Conservation (phyloP, 805 yeast species). For the Sugiyamaella chiloensis region DNA sequence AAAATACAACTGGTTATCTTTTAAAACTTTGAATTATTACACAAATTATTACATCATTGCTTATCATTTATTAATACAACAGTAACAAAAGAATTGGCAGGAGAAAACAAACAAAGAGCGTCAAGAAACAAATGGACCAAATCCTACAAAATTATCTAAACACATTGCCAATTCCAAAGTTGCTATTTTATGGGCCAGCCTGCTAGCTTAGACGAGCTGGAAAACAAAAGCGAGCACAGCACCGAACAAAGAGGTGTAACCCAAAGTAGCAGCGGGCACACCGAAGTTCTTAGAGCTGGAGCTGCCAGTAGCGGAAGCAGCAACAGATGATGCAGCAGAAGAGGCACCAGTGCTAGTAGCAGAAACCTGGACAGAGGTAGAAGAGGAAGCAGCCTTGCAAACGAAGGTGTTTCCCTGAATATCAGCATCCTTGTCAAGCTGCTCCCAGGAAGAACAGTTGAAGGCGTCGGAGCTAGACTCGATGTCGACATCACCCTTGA, state of each 20-base stretch:
- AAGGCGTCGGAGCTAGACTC: constrained; percentile 68
- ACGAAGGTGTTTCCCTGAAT: constrained; percentile 85
- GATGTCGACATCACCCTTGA: constrained; percentile 88
- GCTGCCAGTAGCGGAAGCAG: constrained; percentile 16
- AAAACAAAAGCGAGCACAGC: constrained; percentile 23
- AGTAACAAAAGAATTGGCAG: not conserved
- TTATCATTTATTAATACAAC: constrained; percentile 3
- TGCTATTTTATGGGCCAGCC: not conserved
- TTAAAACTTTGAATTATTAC: too few species aligned
- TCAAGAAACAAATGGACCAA: not conserved
- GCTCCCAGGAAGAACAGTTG: constrained; percentile 75
- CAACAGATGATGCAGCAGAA: constrained; percentile 13
- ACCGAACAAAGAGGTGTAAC: constrained; percentile 22
- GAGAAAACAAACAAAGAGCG: not conserved
- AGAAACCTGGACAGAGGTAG: constrained; percentile 14
- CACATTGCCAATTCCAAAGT: not conserved
- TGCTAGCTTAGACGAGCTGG: constrained; percentile 23
- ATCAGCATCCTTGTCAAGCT: constrained; percentile 69
- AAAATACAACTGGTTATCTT: too few species aligned
- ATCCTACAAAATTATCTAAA: not conserved
- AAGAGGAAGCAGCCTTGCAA: constrained; percentile 35
- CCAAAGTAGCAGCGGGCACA: constrained; percentile 18
- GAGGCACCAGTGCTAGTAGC: constrained; percentile 12
- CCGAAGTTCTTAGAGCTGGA: constrained; percentile 21
- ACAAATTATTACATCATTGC: not conserved